Evolutionary conservation across 2,329 filamentous ascomycete genomes (phyloP).

Genomic region (Golovinomyces cichoracearum): DNA sequence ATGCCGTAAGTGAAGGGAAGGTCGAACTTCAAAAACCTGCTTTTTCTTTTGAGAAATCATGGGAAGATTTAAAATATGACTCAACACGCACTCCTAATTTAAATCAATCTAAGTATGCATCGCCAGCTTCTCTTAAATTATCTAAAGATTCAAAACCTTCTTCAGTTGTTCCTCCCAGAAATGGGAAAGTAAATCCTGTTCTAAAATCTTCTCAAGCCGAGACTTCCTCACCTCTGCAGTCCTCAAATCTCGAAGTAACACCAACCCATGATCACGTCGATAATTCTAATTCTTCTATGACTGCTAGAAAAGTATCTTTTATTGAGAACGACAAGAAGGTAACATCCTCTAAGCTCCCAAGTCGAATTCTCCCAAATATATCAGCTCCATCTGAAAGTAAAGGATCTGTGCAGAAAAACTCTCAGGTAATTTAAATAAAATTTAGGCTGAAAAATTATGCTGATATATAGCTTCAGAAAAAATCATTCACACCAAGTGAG

Average conservation of each 20-base stretch:
- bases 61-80: background rate
- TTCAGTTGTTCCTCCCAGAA: background rate
- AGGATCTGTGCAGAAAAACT: background rate
- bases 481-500: slow-evolving; percentile 1
- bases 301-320: background rate
- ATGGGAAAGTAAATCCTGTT: background rate
- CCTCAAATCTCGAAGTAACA: background rate
- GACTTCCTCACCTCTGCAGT: background rate
- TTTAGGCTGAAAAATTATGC: no score
- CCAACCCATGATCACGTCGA: background rate
- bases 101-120: no score
- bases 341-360: background rate
- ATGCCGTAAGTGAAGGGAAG: background rate
- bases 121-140: background rate
- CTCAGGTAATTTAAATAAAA: background rate
- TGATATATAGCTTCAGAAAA: background rate
- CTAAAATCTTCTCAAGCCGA: background rate
- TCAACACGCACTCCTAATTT: no score
- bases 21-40: background rate
- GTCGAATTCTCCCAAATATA: background rate
- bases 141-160: background rate
- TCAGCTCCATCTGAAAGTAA: background rate
- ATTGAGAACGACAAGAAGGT: background rate
- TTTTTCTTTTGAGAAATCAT: background rate
- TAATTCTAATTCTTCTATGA: background rate